Conservation (phyloP, 352 stramenopile species). For the Peronospora farinosa region DNA sequence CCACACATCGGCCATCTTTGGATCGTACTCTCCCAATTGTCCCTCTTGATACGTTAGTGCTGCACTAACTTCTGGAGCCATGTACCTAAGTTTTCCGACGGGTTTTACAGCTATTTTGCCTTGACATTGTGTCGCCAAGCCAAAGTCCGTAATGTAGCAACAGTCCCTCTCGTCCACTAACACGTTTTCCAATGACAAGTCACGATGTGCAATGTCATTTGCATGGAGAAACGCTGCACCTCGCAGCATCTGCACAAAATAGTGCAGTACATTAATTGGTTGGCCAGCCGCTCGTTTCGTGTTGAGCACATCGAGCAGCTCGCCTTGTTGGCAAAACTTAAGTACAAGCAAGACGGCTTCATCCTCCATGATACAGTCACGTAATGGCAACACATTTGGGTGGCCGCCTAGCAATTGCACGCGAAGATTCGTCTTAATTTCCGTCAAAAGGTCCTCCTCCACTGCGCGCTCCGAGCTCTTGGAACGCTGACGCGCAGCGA, state of each 20-base stretch:
- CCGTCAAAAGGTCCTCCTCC: slow-evolving; percentile 63
- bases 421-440: slow-evolving; percentile 63
- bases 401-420: slow-evolving; percentile 60
- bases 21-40: slow-evolving; percentile 40
- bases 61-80: slow-evolving; percentile 61
- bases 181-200: slow-evolving; percentile 81
- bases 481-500: slow-evolving; percentile 40
- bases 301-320: slow-evolving; percentile 75
- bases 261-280: slow-evolving; percentile 32
- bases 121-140: slow-evolving; percentile 40
- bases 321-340: slow-evolving; percentile 56
- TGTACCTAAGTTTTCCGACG: slow-evolving; percentile 77
- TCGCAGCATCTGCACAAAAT: slow-evolving; percentile 60
- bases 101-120: slow-evolving; percentile 27
- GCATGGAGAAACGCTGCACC: slow-evolving; percentile 69
- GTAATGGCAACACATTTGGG: slow-evolving; percentile 56
- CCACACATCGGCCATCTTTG: slow-evolving; percentile 64
- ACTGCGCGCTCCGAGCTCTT: slow-evolving; percentile 43
- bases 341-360: slow-evolving; percentile 61
- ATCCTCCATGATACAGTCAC: slow-evolving; percentile 59
- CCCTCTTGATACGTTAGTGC: slow-evolving; percentile 21
- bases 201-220: slow-evolving; percentile 70
- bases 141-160: slow-evolving; percentile 81
- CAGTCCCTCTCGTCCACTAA: slow-evolving; percentile 57
- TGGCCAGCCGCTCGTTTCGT: slow-evolving; percentile 29